Evolutionary conservation across 2,329 filamentous ascomycete species (phyloP).

Genomic region (Escovopsis sp.): DNA sequence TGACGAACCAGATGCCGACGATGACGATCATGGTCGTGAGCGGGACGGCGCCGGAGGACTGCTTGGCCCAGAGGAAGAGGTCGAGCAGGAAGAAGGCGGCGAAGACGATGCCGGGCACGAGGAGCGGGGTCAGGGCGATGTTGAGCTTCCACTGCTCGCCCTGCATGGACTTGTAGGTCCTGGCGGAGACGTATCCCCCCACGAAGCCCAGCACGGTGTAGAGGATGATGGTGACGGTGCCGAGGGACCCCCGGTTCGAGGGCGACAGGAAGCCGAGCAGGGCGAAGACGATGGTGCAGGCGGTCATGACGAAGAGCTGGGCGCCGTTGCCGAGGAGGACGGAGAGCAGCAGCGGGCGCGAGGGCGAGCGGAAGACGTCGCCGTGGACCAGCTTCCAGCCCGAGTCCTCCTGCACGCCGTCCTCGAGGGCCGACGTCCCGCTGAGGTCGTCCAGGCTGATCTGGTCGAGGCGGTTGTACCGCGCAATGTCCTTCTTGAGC

Average conservation of each 20-base stretch:
- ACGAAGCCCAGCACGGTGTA: slow-evolving; percentile 90
- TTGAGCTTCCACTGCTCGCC: slow-evolving; percentile 92
- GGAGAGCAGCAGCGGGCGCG: slow-evolving; percentile 69
- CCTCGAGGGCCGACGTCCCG: slow-evolving; percentile 64
- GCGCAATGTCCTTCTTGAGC: slow-evolving; percentile 84
- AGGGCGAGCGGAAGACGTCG: slow-evolving; percentile 85
- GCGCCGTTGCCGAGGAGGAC: slow-evolving; percentile 85
- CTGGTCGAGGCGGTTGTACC: slow-evolving; percentile 89
- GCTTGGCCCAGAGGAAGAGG: slow-evolving; percentile 88
- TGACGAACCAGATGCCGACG: slow-evolving; percentile 89
- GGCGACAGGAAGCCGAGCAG: slow-evolving; percentile 90
- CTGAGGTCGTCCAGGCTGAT: slow-evolving; percentile 82
- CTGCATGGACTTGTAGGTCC: slow-evolving; percentile 87
- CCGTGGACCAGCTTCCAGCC: slow-evolving; percentile 98
- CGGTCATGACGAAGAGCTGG: slow-evolving; percentile 96
- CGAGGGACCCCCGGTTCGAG: slow-evolving; percentile 85
- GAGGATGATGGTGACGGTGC: slow-evolving; percentile 82
- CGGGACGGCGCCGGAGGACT: slow-evolving; percentile 84
- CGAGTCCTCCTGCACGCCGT: slow-evolving; percentile 92
- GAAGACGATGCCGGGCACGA: slow-evolving; percentile 82
- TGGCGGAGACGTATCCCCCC: slow-evolving; percentile 76
- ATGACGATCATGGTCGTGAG: slow-evolving; percentile 95
- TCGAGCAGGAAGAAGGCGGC: slow-evolving; percentile 82
- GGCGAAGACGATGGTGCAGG: slow-evolving; percentile 84
- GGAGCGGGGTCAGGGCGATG: slow-evolving; percentile 72